Evolutionary conservation across 192 early-diverging fungal genomes (phyloP).

Genomic region (Umbelopsis ramanniana): DNA sequence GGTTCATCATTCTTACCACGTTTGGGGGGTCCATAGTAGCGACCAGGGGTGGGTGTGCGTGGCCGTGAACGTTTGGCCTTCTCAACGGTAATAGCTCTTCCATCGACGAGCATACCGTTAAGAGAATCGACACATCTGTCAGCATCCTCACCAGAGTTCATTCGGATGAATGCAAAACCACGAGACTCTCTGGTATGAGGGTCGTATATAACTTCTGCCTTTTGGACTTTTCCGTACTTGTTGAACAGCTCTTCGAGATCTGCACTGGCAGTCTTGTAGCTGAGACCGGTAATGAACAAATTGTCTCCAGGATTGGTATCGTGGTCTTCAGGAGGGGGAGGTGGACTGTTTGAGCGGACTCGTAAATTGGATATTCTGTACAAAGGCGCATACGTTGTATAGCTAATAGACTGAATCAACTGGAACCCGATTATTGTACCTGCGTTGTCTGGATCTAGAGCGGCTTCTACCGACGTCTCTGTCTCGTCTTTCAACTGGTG

Average conservation of each 20-base stretch:
- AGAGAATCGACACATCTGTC: constrained; percentile 69
- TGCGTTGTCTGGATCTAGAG: constrained; percentile 33
- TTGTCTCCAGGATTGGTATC: constrained; percentile 69
- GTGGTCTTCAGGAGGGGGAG: constrained; percentile 40
- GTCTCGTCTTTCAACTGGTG: constrained; percentile 27
- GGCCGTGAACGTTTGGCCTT: constrained; percentile 70
- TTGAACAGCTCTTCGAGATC: constrained; percentile 72
- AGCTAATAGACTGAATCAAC: constrained; percentile 11
- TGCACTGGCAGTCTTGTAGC: constrained; percentile 56
- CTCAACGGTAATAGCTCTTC: constrained; percentile 84
- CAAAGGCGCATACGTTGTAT: constrained; percentile 16
- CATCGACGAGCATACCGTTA: constrained; percentile 75
- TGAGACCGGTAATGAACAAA: constrained; percentile 76
- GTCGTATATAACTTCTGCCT: constrained; percentile 77
- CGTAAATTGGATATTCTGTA: constrained; percentile 25
- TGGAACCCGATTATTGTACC: constrained; percentile 23
- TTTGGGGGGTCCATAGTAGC: constrained; percentile 79
- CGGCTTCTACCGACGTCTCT: constrained; percentile 35
- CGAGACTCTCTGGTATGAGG: constrained; percentile 81
- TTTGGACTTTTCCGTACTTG: constrained; percentile 76
- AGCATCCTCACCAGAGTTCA: constrained; percentile 66
- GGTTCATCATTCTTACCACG: constrained; percentile 38
- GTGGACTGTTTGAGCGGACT: constrained; percentile 24
- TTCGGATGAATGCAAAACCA: constrained; percentile 90
- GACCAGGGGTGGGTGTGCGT: constrained; percentile 79